Percentiles rank a stretch among this genome's conserved stretches.
phyloP scores from a whole-genome alignment of 2,329 filamentous ascomycete species.

The Grosmannia serpens region DNA sequence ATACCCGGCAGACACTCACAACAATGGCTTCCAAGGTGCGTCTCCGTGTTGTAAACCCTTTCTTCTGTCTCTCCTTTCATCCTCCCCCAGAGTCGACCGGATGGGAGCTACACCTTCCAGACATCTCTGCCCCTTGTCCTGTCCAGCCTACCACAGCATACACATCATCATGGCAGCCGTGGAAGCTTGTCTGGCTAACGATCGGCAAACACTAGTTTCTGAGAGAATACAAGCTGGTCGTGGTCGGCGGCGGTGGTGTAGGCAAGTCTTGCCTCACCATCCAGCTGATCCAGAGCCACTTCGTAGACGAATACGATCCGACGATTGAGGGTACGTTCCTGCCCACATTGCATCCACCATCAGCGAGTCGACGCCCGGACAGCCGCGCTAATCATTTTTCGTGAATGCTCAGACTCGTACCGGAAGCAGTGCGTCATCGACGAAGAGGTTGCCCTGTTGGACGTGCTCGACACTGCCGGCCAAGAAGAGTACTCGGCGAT shows the following conservation, averaged over 20 bases:
- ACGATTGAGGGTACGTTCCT: conserved; percentile 80
- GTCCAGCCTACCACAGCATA: too few relatives aligned
- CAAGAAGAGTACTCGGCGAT: conserved; percentile 99
- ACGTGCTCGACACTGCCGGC: conserved; percentile 94
- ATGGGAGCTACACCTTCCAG: background rate
- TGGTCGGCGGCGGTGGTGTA: conserved; percentile 94
- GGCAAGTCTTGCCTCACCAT: conserved; percentile 99
- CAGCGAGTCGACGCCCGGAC: too few relatives aligned
- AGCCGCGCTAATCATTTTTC: background rate
- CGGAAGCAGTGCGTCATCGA: conserved; percentile 99
- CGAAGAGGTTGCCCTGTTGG: conserved; percentile 92
- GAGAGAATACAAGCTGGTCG: conserved; percentile 90
- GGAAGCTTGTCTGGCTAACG: background rate
- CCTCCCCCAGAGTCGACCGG: background rate
- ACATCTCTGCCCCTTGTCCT: background rate
- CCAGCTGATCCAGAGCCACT: conserved; percentile 89
- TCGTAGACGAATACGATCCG: conserved; percentile 98
- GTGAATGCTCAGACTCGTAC: conserved; percentile 67
- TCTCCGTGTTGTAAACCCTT: too few relatives aligned
- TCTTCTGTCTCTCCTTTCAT: background rate
- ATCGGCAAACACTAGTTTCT: conserved; percentile 48
- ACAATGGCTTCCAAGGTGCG: conserved; percentile 4
- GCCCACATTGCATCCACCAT: background rate
- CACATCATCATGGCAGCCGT: too few relatives aligned
- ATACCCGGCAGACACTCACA: background rate